Conservation (phyloP, 345 rosid genomes). For the Noccaea caerulescens region DNA sequence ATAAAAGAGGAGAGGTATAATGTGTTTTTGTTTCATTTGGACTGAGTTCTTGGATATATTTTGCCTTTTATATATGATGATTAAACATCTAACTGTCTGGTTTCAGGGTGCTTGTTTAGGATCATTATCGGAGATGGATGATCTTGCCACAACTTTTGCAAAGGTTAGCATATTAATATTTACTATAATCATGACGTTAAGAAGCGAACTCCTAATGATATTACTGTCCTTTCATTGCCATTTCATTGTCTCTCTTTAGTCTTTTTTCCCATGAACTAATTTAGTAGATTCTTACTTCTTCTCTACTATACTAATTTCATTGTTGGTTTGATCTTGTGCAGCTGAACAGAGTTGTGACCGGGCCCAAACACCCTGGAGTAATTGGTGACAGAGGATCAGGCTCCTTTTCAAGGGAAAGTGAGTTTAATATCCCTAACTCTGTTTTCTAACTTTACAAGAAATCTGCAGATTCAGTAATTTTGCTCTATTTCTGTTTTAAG, state of each 20-base stretch:
- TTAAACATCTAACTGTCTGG: neutral
- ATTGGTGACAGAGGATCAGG: slow-evolving; percentile 96
- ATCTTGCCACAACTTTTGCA: slow-evolving; percentile 86
- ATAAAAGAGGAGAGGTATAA: slow-evolving; percentile 63
- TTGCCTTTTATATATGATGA: neutral
- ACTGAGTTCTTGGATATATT: neutral
- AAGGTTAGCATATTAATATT: slow-evolving; percentile 57
- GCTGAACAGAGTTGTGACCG: slow-evolving; percentile 92
- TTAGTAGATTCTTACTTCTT: neutral
- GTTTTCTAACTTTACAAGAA: neutral
- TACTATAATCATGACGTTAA: neutral
- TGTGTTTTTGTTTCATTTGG: neutral
- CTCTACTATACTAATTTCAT: neutral
- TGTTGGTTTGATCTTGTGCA: slow-evolving; percentile 42
- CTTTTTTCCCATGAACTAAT: too few species aligned
- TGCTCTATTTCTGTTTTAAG: neutral
- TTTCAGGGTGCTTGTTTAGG: slow-evolving; percentile 69
- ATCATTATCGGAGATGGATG: slow-evolving; percentile 87
- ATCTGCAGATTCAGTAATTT: too few species aligned
- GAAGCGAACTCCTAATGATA: neutral
- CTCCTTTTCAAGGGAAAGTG: slow-evolving; percentile 97
- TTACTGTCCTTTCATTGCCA: neutral
- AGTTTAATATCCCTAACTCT: slow-evolving; percentile 46
- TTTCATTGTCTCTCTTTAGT: neutral
- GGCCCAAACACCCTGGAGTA: slow-evolving; percentile 91